Conservation (phyloP, 2,329 filamentous ascomycete species). For the Aspergillus hiratsukae region DNA sequence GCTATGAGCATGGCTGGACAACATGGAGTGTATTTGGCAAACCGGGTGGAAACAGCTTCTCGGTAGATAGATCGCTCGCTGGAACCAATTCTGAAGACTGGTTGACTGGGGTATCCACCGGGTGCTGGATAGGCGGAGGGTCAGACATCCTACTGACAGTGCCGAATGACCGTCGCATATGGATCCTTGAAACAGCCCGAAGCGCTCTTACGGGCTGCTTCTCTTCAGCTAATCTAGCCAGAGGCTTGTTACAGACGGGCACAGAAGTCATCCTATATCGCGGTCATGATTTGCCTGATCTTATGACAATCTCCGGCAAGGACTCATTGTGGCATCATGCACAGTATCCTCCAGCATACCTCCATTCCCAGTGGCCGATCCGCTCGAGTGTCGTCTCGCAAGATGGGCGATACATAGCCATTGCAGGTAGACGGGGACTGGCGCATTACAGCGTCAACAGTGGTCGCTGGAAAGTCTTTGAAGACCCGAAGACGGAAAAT, state of each 20-base stretch:
- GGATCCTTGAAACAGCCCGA: constrained; percentile 85
- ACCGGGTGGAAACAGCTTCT: constrained; percentile 77
- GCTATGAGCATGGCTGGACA: constrained; percentile 88
- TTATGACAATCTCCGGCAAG: constrained; percentile 88
- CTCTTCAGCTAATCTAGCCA: constrained; percentile 82
- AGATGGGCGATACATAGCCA: constrained; percentile 88
- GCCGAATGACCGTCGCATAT: constrained; percentile 70
- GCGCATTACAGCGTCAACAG: constrained; percentile 95
- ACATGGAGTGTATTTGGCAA: constrained; percentile 98
- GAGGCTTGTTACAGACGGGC: constrained; percentile 83
- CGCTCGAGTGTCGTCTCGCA: constrained; percentile 79
- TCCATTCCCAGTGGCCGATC: constrained; percentile 91
- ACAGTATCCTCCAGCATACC: constrained; percentile 76
- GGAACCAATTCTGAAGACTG: constrained; percentile 71
- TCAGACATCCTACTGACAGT: constrained; percentile 76
- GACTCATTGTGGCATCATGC: constrained; percentile 93
- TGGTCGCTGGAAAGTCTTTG: constrained; percentile 92
- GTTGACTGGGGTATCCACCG: constrained; percentile 73
- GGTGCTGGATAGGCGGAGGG: constrained; percentile 81
- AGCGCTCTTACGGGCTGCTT: constrained; percentile 92
- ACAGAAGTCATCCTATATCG: constrained; percentile 87
- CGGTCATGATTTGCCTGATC: constrained; percentile 84
- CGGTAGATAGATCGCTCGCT: constrained; percentile 60
- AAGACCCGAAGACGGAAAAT: constrained; percentile 73
- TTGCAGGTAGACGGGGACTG: constrained; percentile 88